Base-by-base conservation (phyloP, 805 yeast genomes). In the Debaryomyces prosopidis region DNA sequence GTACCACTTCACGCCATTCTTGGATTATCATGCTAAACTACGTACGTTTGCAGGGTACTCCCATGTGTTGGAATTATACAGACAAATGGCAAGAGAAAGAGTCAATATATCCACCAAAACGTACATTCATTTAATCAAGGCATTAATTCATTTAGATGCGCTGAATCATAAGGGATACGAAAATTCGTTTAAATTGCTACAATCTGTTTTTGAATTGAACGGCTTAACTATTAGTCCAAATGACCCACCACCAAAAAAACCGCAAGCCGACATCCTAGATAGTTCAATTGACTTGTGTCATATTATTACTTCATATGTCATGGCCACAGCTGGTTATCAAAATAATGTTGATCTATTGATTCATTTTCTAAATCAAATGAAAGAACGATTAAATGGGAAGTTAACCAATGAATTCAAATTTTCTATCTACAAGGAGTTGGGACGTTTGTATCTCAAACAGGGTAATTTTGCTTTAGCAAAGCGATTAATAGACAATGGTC, bases 151-250 rank as follows among this genome's bases (percentile, higher is more conserved):
- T 26, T 23, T 60, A 31, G 65, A 59, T 43, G 31, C 44, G 8
- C 49, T 43, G 12, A 49, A 50, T 4, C 42, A 46, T 2, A 52
- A 49, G 14, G 46, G 47, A 11, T 57, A 40, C 37, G 37, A 33
- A 7, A 51, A 54, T 33, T 59, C 65, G 0, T 50, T 42, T 20
- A 53, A 54, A 36, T 44, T 62, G 9, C 48, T 62, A 33, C 44
- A 47, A 36, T 59, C 64, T 5, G 60, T 70, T 7, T 58, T 69
- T 34, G 68, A 69, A 23, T 53, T 63, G 48, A 56, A 66, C 48
- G 68, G 69, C 1, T 54, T 68, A 18, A 43, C 57, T 2, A 16
- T 56, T 9, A 44, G 39, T 10, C 36, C 43, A 12, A 16, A 36
- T 10, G 43, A 42, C 14, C 40, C 27, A 20, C 38, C 26, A 15